Base-by-base conservation (phyloP, 2,329 filamentous ascomycete species). In the Gaeumannomyces sp. region DNA sequence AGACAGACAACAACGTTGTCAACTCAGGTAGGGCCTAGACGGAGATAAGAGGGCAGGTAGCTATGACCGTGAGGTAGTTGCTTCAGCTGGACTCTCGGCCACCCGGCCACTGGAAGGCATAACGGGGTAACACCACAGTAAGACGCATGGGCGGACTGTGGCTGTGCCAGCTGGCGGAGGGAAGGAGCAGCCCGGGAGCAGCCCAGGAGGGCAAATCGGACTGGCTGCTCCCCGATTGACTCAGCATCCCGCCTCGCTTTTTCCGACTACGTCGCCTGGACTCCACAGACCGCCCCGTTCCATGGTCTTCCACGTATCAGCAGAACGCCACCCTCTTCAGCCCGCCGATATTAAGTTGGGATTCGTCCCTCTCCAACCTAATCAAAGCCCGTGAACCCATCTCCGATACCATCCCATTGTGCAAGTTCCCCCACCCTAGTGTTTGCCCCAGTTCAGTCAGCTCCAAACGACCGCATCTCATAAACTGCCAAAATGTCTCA, bases 191-290 rank as follows among this genome's bases (percentile, higher is more conserved):
- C 45, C 22, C 6, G 4, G 19, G 35, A n/a, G n/a, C n/a, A n/a
- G n/a, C n/a, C n/a, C 11, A n/a, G 45, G 19, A 22, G 19, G 19
- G 22, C 7, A 50, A n/a, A n/a, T n/a, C 6, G 16, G 19, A 22
- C 45, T 50, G 2, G 45, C 61, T 27, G 27, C 58, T 70, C 70
- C 68, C 72, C 72, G 73, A 71, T 73, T 76, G 73, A 76, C 72
- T 72, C 66, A 70, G 67, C 60, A 65, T 56, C 61, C 61, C 65
- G 35, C 66, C 67, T 64, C 53, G 22, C 28, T 28, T 53, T 45
- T n/a, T 25, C 45, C 45, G 45, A n/a, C 45, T n/a, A 53, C 22
- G 45, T 53, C 8, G 45, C 19, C 45, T n/a, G 22, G 45, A 25
- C 45, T 53, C 45, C 45, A 53, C 45, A 53, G 45, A 53, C 45